These are phyloP conservation scores for Magnolia sinica DNA, from an alignment of 164 flowering plant genomes.

Conservation along the genomic window DNA sequence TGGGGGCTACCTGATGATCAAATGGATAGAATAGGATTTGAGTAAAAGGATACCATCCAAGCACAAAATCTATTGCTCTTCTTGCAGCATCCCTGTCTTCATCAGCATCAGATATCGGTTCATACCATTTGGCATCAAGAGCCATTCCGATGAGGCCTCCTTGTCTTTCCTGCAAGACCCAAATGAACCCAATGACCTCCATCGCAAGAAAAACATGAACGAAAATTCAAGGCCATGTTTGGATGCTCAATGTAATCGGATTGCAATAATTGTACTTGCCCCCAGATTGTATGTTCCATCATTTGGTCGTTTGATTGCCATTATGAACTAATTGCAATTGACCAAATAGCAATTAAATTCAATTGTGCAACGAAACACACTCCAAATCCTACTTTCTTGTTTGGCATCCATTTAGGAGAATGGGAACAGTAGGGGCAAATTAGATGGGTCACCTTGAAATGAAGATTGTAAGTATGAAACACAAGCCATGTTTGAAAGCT, in stretches of 20 bases:
- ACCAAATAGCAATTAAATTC: too few species aligned
- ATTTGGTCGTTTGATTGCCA: too few species aligned
- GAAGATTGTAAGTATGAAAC: slow-evolving; percentile 48
- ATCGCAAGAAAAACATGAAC: too few species aligned
- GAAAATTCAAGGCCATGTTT: too few species aligned
- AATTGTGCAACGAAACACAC: not conserved
- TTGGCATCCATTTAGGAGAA: too few species aligned
- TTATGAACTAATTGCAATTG: too few species aligned
- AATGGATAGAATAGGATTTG: not conserved
- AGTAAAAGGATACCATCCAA: slow-evolving; percentile 63
- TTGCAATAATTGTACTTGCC: too few species aligned
- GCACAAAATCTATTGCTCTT: slow-evolving; percentile 70
- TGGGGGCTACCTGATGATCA: not conserved
- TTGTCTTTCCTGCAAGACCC: slow-evolving; percentile 45
- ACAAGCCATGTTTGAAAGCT: slow-evolving; percentile 9
- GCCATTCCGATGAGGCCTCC: slow-evolving; percentile 75
- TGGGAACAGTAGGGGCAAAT: not conserved
- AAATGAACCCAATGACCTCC: not conserved
- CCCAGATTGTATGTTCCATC: too few species aligned
- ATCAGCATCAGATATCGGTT: slow-evolving; percentile 51
- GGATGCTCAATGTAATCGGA: too few species aligned
- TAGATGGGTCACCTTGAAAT: slow-evolving; percentile 60
- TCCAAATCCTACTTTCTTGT: too few species aligned
- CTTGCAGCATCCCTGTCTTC: slow-evolving; percentile 80
- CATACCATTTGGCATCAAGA: slow-evolving; percentile 82